A percentile compares a stretch with the other conserved stretches of the same genome.
phyloP scores from a whole-genome alignment of 768 basidiomycete genomes.

The Piloderma croceum region DNA sequence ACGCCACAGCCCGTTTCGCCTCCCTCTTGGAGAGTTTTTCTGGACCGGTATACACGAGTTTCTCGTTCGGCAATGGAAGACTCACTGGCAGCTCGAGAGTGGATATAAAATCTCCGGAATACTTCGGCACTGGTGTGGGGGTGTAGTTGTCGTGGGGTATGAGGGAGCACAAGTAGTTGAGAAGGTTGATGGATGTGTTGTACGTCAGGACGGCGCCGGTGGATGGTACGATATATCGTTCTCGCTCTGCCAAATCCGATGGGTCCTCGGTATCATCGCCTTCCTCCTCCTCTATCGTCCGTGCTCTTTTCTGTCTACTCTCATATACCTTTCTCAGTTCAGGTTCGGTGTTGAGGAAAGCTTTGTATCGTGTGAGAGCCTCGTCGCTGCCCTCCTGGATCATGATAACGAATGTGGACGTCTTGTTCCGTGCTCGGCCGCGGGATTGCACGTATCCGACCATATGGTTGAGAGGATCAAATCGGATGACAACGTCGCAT shows the following conservation, averaged over 20 bases:
- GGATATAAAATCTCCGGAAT: slow-evolving; percentile 51
- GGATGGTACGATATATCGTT: slow-evolving; percentile 64
- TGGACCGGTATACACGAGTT: slow-evolving; percentile 58
- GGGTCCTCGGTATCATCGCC: slow-evolving; percentile 37
- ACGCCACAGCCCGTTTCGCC: slow-evolving; percentile 80
- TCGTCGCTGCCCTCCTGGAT: slow-evolving; percentile 53
- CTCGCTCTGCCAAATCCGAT: slow-evolving; percentile 56
- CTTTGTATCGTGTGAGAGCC: slow-evolving; percentile 53
- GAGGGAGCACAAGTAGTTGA: slow-evolving; percentile 72
- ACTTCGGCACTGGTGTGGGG: slow-evolving; percentile 51
- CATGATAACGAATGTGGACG: slow-evolving; percentile 80
- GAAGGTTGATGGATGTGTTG: slow-evolving; percentile 62
- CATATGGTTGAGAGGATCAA: slow-evolving; percentile 77
- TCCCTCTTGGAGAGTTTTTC: slow-evolving; percentile 63
- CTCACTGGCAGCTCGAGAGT: slow-evolving; percentile 62
- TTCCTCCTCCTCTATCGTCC: slow-evolving; percentile 30
- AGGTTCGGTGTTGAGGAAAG: slow-evolving; percentile 56
- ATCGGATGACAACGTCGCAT: slow-evolving; percentile 82
- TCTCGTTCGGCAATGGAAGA: slow-evolving; percentile 51
- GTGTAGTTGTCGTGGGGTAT: slow-evolving; percentile 73
- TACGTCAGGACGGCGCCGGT: slow-evolving; percentile 80
- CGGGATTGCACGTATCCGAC: slow-evolving; percentile 87
- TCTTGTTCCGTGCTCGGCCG: slow-evolving; percentile 73
- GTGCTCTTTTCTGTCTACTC: slow-evolving; percentile 33
- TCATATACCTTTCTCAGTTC: slow-evolving; percentile 62